Percentiles rank a stretch among this genome's conserved stretches.
These are phyloP conservation scores for Coelastrella sp. DNA, from an alignment of 139 green algal genomes.

Conservation along the genomic window DNA sequence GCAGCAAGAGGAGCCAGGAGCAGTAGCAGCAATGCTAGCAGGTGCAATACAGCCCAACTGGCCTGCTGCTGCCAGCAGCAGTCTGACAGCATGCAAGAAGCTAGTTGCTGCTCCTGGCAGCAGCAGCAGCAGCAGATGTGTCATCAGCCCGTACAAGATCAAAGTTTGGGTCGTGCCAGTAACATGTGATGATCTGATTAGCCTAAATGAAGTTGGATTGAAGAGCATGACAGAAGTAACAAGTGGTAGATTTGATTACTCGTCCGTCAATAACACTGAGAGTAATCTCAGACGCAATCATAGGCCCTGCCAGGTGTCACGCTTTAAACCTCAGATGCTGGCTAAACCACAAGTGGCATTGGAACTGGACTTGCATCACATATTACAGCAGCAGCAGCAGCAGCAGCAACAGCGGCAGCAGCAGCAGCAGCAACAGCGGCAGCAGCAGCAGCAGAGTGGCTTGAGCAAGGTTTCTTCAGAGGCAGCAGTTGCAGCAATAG, in stretches of 20 bases:
- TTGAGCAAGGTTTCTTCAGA: too few species aligned
- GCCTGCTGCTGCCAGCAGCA: not conserved
- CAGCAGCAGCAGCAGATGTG: not conserved
- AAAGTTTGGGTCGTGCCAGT: conserved; percentile 21
- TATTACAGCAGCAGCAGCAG: not conserved
- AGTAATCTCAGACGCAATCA: not conserved
- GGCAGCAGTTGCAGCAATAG: conserved; percentile 6
- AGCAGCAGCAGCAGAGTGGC: conserved; percentile 32
- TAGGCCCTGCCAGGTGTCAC: conserved; percentile 2
- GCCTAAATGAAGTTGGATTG: conserved; percentile 28
- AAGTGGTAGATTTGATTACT: not conserved
- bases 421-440: not conserved
- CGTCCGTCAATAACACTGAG: not conserved
- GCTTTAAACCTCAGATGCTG: not conserved
- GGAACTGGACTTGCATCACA: conserved; percentile 1
- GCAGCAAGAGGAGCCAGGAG: not conserved
- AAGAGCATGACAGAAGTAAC: not conserved
- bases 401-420: not conserved
- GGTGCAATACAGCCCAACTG: conserved; percentile 22
- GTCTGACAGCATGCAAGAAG: not conserved
- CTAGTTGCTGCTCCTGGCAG: not conserved
- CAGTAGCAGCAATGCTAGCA: not conserved
- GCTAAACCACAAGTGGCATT: not conserved
- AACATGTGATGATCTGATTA: conserved; percentile 21
- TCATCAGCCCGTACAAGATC: not conserved